phyloP scores from a whole-genome alignment of 176 grass and related monocot species.

The Tillandsia fasciculata region DNA sequence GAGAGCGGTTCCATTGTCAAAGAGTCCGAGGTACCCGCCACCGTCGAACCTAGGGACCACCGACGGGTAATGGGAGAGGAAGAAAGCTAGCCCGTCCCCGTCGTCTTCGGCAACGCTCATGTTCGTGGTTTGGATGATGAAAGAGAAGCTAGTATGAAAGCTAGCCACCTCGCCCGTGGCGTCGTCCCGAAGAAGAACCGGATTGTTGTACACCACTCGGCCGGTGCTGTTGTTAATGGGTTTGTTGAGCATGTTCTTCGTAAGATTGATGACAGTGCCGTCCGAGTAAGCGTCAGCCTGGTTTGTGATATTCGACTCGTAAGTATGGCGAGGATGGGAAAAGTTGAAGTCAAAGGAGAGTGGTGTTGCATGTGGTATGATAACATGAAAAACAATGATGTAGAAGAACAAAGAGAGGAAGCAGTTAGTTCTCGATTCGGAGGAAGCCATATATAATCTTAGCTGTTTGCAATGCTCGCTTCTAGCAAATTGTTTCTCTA shows the following conservation, averaged over 20 bases:
- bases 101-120: no score
- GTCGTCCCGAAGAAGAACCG: conserved; percentile 10
- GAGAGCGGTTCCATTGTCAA: conserved; percentile 2
- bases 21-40: conserved; percentile 14
- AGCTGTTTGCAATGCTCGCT: no score
- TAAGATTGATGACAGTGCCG: not conserved
- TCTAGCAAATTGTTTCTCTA: no score
- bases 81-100: conserved; percentile 28
- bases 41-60: not conserved
- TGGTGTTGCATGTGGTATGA: not conserved
- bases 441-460: no score
- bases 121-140: not conserved
- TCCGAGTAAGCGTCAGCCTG: not conserved
- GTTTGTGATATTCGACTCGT: not conserved
- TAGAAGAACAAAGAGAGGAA: not conserved
- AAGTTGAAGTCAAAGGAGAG: conserved; percentile 16
- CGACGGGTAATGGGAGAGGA: conserved; percentile 1
- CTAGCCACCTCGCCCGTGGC: conserved; percentile 3
- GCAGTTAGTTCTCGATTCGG: no score
- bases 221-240: not conserved
- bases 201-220: not conserved
- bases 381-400: not conserved
- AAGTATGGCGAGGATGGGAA: no score
- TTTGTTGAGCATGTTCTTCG: no score
- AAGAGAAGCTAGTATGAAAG: conserved; percentile 22